Base-by-base conservation (phyloP, 495 filamentous ascomycete genomes). In the Entonaema liquescens region DNA sequence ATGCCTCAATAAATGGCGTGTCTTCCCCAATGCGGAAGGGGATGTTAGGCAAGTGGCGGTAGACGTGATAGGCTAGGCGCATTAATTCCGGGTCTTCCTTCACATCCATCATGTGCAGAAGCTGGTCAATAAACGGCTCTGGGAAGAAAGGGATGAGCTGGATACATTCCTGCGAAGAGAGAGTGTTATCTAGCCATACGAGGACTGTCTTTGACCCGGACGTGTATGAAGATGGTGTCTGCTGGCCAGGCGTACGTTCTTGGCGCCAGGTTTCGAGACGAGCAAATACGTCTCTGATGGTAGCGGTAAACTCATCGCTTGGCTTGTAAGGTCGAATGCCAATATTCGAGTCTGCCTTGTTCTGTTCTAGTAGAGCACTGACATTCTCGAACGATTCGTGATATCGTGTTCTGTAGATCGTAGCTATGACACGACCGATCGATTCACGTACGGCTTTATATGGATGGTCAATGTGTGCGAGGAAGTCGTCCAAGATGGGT, bases 51-150 rank as follows among this genome's bases (percentile, higher is more conserved):
- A 99, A 83, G 76, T 99, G 95, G 26, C 95, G 90, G 83, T 97
- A 99, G 29, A 99, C 95, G 76, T 97, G 94, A 76, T 99, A 99
- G 12, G 95, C 94, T 23, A 98, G 86, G 9, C 91, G 90, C 84
- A 97, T 95, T 9, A 99, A 87, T 78, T 99, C 95, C 4, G 92
- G 94, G 75, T 99, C 95, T 80, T 99, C 95, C 79, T 97, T 98
- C 70, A 99, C 92, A 77, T 99, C 95, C 95, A 99, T 99, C 95
- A 99, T 99, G 81, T 98, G 94, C 50, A 99, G 82, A 53, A 98
- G 87, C 78, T 97, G 90, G 42, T 93, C 92, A 68, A 96, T 93
- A 71, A 98, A 94, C 7, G 92, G 84, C 56, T 92, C 86, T 1
- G 93, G 92, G 83, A 98, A 97, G 88, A 97, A 98, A 2, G 91